A percentile compares a stretch with the other conserved stretches of the same genome.
Evolutionary conservation across 768 basidiomycete species (phyloP).

Genomic region (Mycena sanguinolenta): DNA sequence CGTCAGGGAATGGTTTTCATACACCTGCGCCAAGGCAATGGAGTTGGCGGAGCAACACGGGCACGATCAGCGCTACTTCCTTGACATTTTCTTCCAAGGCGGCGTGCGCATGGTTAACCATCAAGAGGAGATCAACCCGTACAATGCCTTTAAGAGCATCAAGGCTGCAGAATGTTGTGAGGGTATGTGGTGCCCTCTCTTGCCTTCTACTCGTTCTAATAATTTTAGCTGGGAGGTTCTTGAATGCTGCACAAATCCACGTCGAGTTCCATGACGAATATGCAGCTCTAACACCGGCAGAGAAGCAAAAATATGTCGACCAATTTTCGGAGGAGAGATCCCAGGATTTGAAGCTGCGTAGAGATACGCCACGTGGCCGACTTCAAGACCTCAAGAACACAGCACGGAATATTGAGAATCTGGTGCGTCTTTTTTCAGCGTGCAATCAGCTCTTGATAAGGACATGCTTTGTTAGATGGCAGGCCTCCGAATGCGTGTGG

Average conservation of each 20-base stretch:
- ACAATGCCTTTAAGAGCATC: slow-evolving; percentile 3
- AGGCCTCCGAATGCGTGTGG: neutral
- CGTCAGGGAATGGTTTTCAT: too few species aligned
- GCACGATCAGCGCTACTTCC: neutral
- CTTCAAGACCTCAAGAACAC: neutral
- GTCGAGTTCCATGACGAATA: neutral
- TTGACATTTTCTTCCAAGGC: slow-evolving; percentile 2
- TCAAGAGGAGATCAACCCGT: neutral
- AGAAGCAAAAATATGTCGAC: neutral
- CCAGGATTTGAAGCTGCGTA: neutral
- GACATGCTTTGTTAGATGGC: neutral
- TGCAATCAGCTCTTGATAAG: neutral
- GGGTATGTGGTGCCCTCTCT: too few species aligned
- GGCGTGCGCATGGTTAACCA: neutral
- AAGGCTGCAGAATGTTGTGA: neutral
- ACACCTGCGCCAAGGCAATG: too few species aligned
- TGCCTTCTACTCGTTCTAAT: too few species aligned
- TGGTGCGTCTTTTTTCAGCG: neutral
- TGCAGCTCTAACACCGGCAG: too few species aligned
- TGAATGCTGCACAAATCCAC: neutral
- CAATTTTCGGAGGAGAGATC: too few species aligned
- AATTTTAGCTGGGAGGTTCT: too few species aligned
- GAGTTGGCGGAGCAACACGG: too few species aligned
- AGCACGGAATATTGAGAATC: neutral
- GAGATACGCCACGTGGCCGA: neutral